Conservation (phyloP, 2,329 filamentous ascomycete genomes). For the Exophiala xenobiotica region DNA sequence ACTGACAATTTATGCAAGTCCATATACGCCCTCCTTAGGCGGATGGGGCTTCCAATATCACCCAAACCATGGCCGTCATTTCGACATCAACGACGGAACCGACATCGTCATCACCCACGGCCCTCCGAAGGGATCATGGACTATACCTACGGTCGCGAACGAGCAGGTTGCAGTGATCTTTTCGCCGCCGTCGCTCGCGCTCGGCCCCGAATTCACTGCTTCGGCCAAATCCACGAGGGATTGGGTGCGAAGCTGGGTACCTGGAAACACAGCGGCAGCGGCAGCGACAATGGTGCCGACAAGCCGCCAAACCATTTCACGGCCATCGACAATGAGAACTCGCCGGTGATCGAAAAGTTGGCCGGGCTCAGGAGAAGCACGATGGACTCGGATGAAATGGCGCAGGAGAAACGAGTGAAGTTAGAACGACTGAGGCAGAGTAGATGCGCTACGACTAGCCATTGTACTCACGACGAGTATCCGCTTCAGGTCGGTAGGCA, state of each 20-base stretch:
- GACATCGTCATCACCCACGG: conserved; percentile 58
- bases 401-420: conserved; percentile 7
- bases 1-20: conserved; percentile 55
- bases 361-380: conserved; percentile 14
- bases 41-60: conserved; percentile 54
- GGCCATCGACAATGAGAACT: conserved; percentile 46
- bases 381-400: conserved; percentile 9
- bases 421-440: conserved; percentile 24
- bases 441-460: conserved; percentile 41
- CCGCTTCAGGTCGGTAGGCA: conserved; percentile 43
- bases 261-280: conserved; percentile 49
- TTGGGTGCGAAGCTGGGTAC: conserved; percentile 57
- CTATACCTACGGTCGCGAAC: conserved; percentile 33
- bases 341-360: conserved; percentile 37
- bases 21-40: conserved; percentile 50
- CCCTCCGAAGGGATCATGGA: conserved; percentile 56
- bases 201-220: conserved; percentile 40
- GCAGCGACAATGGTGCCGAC: too few relatives aligned
- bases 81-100: conserved; percentile 33
- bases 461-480: conserved; percentile 38
- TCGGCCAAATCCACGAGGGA: conserved; percentile 47
- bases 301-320: conserved; percentile 44
- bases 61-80: conserved; percentile 39
- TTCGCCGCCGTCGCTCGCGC: conserved; percentile 35
- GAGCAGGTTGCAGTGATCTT: conserved; percentile 36